Conservation (phyloP, 2,329 filamentous ascomycete species). For the Arachnopeziza araneosa region DNA sequence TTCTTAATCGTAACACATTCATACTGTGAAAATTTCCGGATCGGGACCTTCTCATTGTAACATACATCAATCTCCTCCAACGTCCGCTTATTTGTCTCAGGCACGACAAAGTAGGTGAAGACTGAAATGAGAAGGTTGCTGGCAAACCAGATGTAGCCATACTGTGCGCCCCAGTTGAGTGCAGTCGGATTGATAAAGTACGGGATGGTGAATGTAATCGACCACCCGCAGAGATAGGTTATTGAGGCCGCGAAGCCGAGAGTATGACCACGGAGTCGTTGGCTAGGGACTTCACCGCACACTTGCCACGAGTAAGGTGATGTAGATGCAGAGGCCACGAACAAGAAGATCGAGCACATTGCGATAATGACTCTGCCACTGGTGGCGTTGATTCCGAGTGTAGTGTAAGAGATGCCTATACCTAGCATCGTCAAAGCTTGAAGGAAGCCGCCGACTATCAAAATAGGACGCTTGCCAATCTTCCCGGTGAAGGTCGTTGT, state of each 20-base stretch:
- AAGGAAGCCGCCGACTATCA: neutral
- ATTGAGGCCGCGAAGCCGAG: conserved; percentile 49
- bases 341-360: neutral
- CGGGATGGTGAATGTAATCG: conserved; percentile 49
- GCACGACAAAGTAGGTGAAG: conserved; percentile 49
- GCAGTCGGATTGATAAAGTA: conserved; percentile 53
- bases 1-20: neutral
- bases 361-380: neutral
- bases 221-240: conserved; percentile 47
- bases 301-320: conserved; percentile 41
- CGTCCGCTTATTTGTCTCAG: conserved; percentile 42
- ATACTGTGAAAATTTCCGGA: neutral
- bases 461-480: neutral
- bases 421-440: neutral
- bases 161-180: conserved; percentile 52
- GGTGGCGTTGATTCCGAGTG: neutral
- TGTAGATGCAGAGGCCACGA: neutral
- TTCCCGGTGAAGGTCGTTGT: neutral
- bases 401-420: neutral
- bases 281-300: conserved; percentile 52
- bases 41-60: neutral
- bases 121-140: conserved; percentile 5
- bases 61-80: conserved; percentile 47
- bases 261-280: conserved; percentile 49
- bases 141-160: conserved; percentile 48